Percentiles rank a stretch among this genome's conserved stretches.
phyloP scores from a whole-genome alignment of 2,329 filamentous ascomycete genomes.

The Trichophyton rubrum region DNA sequence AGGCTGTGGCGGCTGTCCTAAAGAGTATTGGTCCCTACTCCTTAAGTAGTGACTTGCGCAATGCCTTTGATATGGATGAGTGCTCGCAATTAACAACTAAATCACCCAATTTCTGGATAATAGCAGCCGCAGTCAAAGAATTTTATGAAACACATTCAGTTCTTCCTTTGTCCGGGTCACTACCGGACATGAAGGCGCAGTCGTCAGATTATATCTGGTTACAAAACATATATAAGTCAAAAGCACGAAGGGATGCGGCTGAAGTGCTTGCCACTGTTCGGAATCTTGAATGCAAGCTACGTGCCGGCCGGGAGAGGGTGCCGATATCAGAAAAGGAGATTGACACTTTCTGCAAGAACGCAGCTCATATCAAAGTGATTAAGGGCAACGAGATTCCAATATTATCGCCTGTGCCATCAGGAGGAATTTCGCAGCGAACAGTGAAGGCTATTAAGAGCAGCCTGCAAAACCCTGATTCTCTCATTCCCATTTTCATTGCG shows the following conservation, averaged over 20 bases:
- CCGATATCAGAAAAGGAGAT: constrained; percentile 59
- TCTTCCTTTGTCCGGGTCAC: constrained; percentile 69
- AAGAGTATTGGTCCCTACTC: constrained; percentile 65
- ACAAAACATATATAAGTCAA: constrained; percentile 84
- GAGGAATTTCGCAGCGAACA: constrained; percentile 25
- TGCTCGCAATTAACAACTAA: constrained; percentile 34
- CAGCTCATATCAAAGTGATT: constrained; percentile 81
- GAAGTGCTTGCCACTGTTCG: constrained; percentile 60
- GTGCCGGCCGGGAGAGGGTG: constrained; percentile 26
- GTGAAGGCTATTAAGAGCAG: constrained; percentile 32
- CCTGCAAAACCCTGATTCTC: constrained; percentile 40
- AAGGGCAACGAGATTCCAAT: constrained; percentile 47
- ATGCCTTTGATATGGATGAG: constrained; percentile 64
- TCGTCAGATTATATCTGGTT: constrained; percentile 80
- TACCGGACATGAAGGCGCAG: constrained; percentile 97
- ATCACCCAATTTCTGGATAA: constrained; percentile 71
- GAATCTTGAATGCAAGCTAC: constrained; percentile 38
- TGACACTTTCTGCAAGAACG: constrained; percentile 90
- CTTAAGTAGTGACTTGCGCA: constrained; percentile 55
- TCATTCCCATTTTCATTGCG: constrained; percentile 58
- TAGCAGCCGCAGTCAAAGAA: constrained; percentile 61
- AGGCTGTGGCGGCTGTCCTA: constrained; percentile 74
- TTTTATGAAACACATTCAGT: constrained; percentile 64
- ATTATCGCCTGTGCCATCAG: constrained; percentile 26
- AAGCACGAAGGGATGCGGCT: constrained; percentile 64